Evolutionary conservation across 2,329 filamentous ascomycete species (phyloP).

Genomic region (Trichoderma simmonsii): DNA sequence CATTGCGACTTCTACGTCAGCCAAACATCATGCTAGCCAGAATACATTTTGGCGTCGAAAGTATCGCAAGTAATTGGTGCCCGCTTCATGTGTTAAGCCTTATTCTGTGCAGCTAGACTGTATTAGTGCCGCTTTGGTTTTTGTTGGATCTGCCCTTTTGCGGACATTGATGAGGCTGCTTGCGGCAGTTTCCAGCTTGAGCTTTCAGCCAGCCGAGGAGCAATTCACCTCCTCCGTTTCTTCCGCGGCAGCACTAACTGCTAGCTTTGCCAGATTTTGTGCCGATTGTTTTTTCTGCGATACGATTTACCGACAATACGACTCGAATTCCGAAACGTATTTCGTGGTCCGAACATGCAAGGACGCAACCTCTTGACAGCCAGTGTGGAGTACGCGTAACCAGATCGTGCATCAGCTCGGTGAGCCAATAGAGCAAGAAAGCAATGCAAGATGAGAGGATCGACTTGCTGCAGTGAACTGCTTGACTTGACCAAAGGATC

Average conservation of each 20-base stretch:
- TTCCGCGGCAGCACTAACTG: not conserved
- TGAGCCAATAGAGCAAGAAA: not conserved
- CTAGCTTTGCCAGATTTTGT: not conserved
- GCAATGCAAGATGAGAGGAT: not conserved
- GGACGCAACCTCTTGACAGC: not conserved
- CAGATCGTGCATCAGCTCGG: not conserved
- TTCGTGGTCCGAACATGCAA: not conserved
- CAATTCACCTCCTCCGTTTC: not conserved
- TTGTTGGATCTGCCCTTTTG: not conserved
- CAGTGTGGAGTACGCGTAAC: not conserved
- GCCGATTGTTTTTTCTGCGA: not conserved
- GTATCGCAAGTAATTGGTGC: constrained; percentile 9
- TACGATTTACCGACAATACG: not conserved
- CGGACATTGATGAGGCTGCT: not conserved
- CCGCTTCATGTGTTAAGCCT: not conserved
- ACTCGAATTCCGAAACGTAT: not conserved
- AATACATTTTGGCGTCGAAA: not conserved
- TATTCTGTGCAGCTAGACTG: not conserved
- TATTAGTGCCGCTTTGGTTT: not conserved
- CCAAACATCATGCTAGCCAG: constrained; percentile 4
- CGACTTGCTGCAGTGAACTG: not conserved
- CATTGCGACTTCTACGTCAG: not conserved
- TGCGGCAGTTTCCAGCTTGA: not conserved
- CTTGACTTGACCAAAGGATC: not conserved
- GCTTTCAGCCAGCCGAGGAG: not conserved